Evolutionary conservation across 805 yeast species (phyloP).

Genomic region (Candida saitoana): DNA sequence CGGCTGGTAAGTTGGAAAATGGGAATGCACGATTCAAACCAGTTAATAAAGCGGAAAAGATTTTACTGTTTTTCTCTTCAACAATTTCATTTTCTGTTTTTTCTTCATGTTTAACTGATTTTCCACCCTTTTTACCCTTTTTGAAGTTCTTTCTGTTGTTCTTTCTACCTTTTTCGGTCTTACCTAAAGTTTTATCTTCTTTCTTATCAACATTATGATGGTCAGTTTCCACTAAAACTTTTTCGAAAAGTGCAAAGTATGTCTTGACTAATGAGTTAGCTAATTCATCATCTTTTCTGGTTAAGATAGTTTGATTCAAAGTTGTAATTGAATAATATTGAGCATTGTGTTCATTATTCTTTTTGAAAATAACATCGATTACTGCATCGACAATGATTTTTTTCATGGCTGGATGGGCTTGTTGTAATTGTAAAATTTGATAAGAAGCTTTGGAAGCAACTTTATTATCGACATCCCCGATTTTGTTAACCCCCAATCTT

Average conservation of each 20-base stretch:
- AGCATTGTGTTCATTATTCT: slow-evolving; percentile 74
- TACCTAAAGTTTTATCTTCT: slow-evolving; percentile 43
- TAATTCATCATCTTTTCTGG: slow-evolving; percentile 68
- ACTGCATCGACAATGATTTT: slow-evolving; percentile 72
- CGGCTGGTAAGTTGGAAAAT: slow-evolving; percentile 70
- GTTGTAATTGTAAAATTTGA: slow-evolving; percentile 73
- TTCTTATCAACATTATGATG: slow-evolving; percentile 32
- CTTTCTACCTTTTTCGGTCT: slow-evolving; percentile 53
- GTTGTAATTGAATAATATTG: slow-evolving; percentile 85
- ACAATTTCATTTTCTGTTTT: slow-evolving; percentile 60
- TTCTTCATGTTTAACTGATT: slow-evolving; percentile 57
- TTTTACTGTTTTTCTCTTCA: slow-evolving; percentile 78
- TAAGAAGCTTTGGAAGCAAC: slow-evolving; percentile 87
- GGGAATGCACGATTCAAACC: slow-evolving; percentile 97
- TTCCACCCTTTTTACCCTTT: slow-evolving; percentile 86
- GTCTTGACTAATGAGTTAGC: slow-evolving; percentile 82
- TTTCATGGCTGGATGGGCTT: slow-evolving; percentile 95
- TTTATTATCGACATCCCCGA: slow-evolving; percentile 89
- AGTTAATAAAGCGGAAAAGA: slow-evolving; percentile 86
- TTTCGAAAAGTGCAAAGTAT: slow-evolving; percentile 83
- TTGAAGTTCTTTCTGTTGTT: slow-evolving; percentile 64
- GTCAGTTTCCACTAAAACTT: slow-evolving; percentile 68
- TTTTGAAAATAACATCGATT: slow-evolving; percentile 72
- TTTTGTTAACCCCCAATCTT: slow-evolving; percentile 84
- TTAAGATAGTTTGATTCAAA: slow-evolving; percentile 86